These are phyloP conservation scores for Colletotrichum chrysophilum DNA, from an alignment of 2,329 filamentous ascomycete genomes.

Conservation along the genomic window DNA sequence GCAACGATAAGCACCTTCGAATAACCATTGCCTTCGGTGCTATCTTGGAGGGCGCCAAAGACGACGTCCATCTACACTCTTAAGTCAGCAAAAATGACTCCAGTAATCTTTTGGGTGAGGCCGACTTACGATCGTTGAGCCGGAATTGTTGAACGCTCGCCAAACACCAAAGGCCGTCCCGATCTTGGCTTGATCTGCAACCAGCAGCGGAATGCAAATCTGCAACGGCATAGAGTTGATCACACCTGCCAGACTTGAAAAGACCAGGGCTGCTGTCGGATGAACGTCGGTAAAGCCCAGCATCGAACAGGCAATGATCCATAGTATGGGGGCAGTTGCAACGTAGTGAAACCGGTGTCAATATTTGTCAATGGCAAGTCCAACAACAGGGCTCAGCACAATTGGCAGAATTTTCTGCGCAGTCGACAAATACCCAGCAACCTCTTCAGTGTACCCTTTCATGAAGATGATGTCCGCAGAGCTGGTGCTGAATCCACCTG, in stretches of 20 bases:
- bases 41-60: conserved; percentile 26
- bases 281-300: conserved; percentile 26
- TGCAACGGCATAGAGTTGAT: conserved; percentile 28
- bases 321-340: conserved; percentile 25
- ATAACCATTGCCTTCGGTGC: conserved; percentile 24
- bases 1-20: conserved; percentile 21
- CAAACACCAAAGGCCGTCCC: conserved; percentile 28
- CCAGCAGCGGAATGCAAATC: conserved; percentile 27
- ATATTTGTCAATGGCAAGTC: conserved; percentile 26
- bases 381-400: conserved; percentile 23
- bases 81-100: not conserved
- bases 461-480: conserved; percentile 28
- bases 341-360: conserved; percentile 28
- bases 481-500: conserved; percentile 23
- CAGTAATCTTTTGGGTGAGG: not conserved
- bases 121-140: conserved; percentile 26
- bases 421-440: conserved; percentile 26
- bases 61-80: conserved; percentile 27
- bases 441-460: conserved; percentile 27
- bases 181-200: conserved; percentile 28
- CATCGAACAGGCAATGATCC: conserved; percentile 24
- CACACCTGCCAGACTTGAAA: conserved; percentile 21
- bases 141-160: conserved; percentile 28
- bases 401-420: conserved; percentile 25
- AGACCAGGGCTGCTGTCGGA: conserved; percentile 25